A percentile compares a stretch with the other conserved stretches of the same genome.
Conservation (phyloP, 768 basidiomycete species). For the Amanita pseudoporphyria region DNA sequence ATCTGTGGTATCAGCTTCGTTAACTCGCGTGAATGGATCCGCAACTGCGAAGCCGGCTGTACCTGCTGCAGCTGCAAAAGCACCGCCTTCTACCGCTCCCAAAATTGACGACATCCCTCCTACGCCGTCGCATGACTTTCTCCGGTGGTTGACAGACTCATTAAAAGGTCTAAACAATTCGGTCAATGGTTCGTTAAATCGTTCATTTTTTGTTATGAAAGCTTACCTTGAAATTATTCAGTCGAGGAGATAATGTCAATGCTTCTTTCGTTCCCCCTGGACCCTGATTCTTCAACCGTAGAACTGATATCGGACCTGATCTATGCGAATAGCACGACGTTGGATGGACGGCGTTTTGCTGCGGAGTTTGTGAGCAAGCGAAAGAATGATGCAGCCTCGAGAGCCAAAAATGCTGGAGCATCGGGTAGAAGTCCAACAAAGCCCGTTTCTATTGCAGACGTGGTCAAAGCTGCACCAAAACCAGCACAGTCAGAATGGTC, state of each 20-base stretch:
- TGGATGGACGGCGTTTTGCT: conserved; percentile 93
- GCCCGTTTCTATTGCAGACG: conserved; percentile 72
- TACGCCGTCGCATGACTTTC: conserved; percentile 80
- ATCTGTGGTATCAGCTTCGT: conserved; percentile 8
- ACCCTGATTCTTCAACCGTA: conserved; percentile 69
- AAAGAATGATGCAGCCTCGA: conserved; percentile 60
- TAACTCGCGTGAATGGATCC: conserved; percentile 28
- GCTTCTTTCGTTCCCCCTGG: conserved; percentile 89
- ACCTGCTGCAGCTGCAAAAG: conserved; percentile 22
- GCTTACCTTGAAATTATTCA: conserved; percentile 20
- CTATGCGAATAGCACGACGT: conserved; percentile 88
- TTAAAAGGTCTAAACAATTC: conserved; percentile 67
- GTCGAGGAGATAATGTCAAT: conserved; percentile 96
- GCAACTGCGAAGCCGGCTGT: conserved; percentile 10
- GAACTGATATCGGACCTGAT: conserved; percentile 96
- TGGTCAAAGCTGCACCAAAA: conserved; percentile 85
- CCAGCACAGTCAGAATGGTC: conserved; percentile 70
- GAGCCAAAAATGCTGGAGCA: conserved; percentile 4
- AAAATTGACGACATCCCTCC: conserved; percentile 55
- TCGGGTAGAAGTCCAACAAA: conserved; percentile 34
- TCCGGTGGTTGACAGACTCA: conserved; percentile 84
- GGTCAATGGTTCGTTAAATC: conserved; percentile 50
- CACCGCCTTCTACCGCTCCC: conserved; percentile 21
- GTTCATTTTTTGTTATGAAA: neutral
- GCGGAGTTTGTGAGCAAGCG: conserved; percentile 83